phyloP scores from a whole-genome alignment of 1,284 basidiomycete genomes.

The Heterobasidion annosum region DNA sequence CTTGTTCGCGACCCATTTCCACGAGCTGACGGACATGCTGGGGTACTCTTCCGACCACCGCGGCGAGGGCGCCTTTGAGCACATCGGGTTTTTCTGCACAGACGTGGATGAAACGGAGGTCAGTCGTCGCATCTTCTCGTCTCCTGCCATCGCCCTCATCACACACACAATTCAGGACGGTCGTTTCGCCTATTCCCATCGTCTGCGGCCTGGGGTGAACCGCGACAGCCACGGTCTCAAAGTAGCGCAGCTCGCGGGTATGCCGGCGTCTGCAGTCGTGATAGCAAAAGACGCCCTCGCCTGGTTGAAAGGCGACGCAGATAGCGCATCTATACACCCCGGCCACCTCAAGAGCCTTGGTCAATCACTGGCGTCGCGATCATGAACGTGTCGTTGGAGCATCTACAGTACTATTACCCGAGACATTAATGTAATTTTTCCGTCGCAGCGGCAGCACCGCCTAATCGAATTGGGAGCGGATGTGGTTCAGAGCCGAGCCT shows the following conservation, averaged over 20 bases:
- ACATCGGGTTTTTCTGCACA: conserved; percentile 83
- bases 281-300: conserved; percentile 48
- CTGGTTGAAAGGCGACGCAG: conserved; percentile 22
- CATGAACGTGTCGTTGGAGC: not conserved
- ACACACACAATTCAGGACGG: conserved; percentile 37
- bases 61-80: conserved; percentile 39
- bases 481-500: conserved; percentile 84
- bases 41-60: conserved; percentile 37
- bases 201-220: conserved; percentile 78
- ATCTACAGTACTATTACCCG: not conserved
- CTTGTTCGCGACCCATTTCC: conserved; percentile 96
- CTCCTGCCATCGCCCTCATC: conserved; percentile 2
- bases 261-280: conserved; percentile 59
- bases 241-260: conserved; percentile 82
- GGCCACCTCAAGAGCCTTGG: conserved; percentile 21
- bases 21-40: conserved; percentile 85
- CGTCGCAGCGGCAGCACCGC: not conserved
- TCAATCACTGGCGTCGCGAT: conserved; percentile 14
- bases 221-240: conserved; percentile 89
- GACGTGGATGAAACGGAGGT: conserved; percentile 73
- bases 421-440: not conserved
- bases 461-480: conserved; percentile 42
- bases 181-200: conserved; percentile 80
- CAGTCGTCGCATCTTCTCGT: conserved; percentile 4
- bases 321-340: conserved; percentile 11